phyloP scores from a whole-genome alignment of 371 early-diverging fungal species.

The Amoeboradix gromovi region DNA sequence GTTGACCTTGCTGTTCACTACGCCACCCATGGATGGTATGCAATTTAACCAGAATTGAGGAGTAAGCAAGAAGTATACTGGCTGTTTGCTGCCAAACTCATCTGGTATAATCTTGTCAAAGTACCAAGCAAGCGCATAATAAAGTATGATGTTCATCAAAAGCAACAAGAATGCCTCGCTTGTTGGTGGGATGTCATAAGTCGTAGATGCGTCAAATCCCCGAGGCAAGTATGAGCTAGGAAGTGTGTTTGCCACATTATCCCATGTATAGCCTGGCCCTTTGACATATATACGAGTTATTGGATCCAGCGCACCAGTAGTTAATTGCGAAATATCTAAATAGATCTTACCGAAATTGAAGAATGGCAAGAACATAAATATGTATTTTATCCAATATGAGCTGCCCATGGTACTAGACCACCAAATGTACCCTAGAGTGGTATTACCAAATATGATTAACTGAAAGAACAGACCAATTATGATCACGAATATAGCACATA shows the following conservation, averaged over 20 bases:
- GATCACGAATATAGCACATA: not conserved
- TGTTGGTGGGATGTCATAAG: too few relatives aligned
- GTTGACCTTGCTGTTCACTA: not conserved
- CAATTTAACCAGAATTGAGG: slow-evolving; percentile 27
- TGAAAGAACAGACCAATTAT: not conserved
- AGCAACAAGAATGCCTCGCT: too few relatives aligned
- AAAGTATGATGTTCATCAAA: too few relatives aligned
- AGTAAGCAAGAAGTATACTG: slow-evolving; percentile 24
- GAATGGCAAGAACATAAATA: not conserved
- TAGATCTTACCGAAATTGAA: not conserved
- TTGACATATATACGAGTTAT: too few relatives aligned
- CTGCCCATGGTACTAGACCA: not conserved
- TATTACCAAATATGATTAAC: not conserved
- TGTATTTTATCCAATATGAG: too few relatives aligned
- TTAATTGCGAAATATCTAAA: not conserved
- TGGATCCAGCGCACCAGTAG: too few relatives aligned
- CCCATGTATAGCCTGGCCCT: too few relatives aligned
- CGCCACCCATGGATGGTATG: not conserved
- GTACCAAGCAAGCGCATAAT: too few relatives aligned
- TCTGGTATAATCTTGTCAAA: slow-evolving; percentile 33
- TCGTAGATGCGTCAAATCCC: too few relatives aligned
- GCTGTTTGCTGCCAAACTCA: slow-evolving; percentile 25
- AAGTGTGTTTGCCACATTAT: too few relatives aligned
- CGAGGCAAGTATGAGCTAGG: too few relatives aligned
- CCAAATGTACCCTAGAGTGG: not conserved